Evolutionary conservation across 2,329 filamentous ascomycete species (phyloP).

Genomic region (Sporothrix brasiliensis): DNA sequence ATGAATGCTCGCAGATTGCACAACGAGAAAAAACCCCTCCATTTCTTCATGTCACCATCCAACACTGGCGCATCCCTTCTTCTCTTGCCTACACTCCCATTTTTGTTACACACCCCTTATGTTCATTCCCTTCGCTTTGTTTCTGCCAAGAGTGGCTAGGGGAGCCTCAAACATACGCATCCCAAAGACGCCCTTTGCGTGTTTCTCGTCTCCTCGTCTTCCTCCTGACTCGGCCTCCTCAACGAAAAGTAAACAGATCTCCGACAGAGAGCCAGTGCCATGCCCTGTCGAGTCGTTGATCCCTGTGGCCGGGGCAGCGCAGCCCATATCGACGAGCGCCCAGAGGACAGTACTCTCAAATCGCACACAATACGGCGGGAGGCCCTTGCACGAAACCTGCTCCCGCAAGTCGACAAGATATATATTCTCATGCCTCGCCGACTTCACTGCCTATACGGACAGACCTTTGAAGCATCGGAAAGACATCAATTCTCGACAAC

Average conservation of each 20-base stretch:
- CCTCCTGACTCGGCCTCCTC: background rate
- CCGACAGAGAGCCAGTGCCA: background rate
- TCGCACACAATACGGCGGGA: too few relatives aligned
- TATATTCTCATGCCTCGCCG: slow-evolving; percentile 29
- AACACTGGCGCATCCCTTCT: background rate
- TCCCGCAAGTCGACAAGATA: slow-evolving; percentile 17
- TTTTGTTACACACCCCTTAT: background rate
- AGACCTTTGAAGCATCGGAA: background rate
- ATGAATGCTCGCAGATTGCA: background rate
- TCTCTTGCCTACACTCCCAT: background rate
- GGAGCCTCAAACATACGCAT: background rate
- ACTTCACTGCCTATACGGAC: background rate
- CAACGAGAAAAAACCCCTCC: background rate
- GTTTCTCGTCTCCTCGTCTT: background rate
- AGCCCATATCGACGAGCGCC: background rate
- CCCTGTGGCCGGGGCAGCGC: background rate
- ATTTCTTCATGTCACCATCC: background rate
- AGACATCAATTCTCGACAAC: background rate
- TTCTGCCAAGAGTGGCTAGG: background rate
- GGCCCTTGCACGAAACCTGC: background rate
- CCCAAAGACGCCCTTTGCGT: background rate
- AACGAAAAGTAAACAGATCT: slow-evolving; percentile 7
- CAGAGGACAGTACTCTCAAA: too few relatives aligned
- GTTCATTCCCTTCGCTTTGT: background rate
- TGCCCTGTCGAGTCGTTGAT: background rate